These are phyloP conservation scores for Acer saccharum DNA, from an alignment of 345 rosid species.

Conservation along the genomic window DNA sequence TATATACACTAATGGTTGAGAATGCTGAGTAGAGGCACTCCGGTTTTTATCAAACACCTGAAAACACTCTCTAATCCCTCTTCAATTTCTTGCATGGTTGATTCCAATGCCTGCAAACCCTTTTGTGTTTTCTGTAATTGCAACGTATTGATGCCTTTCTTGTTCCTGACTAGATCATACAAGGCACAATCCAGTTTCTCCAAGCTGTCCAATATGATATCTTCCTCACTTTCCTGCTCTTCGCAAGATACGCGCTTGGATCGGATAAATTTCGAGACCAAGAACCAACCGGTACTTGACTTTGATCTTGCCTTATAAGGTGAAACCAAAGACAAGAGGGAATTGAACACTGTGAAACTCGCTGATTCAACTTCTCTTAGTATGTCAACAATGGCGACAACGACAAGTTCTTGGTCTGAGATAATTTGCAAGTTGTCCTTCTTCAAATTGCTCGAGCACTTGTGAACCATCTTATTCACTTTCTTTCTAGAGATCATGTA, in stretches of 20 bases:
- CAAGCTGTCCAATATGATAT: neutral
- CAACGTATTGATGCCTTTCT: neutral
- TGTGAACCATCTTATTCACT: slow-evolving; percentile 12
- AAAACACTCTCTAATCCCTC: slow-evolving; percentile 24
- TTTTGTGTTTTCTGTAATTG: neutral
- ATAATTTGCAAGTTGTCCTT: neutral
- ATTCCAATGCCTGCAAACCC: slow-evolving; percentile 14
- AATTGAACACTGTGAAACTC: slow-evolving; percentile 20
- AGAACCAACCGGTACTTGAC: slow-evolving; percentile 8
- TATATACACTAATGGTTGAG: neutral
- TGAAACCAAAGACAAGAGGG: slow-evolving; percentile 19
- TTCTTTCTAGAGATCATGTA: slow-evolving; percentile 23
- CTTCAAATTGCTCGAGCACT: slow-evolving; percentile 13
- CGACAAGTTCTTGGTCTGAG: neutral
- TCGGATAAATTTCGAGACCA: slow-evolving; percentile 20
- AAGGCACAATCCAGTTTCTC: slow-evolving; percentile 17
- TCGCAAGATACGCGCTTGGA: slow-evolving; percentile 10
- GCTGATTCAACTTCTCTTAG: slow-evolving; percentile 22
- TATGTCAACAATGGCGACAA: neutral
- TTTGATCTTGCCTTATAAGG: slow-evolving; percentile 13
- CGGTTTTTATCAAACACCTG: slow-evolving; percentile 23
- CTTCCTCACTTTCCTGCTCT: slow-evolving; percentile 2
- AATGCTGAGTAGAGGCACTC: too few relatives aligned
- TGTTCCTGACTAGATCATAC: slow-evolving; percentile 5
- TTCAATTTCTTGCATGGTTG: slow-evolving; percentile 20